These are phyloP conservation scores for Vanderwaltozyma tropicalis DNA, from an alignment of 805 yeast genomes.

Conservation along the genomic window DNA sequence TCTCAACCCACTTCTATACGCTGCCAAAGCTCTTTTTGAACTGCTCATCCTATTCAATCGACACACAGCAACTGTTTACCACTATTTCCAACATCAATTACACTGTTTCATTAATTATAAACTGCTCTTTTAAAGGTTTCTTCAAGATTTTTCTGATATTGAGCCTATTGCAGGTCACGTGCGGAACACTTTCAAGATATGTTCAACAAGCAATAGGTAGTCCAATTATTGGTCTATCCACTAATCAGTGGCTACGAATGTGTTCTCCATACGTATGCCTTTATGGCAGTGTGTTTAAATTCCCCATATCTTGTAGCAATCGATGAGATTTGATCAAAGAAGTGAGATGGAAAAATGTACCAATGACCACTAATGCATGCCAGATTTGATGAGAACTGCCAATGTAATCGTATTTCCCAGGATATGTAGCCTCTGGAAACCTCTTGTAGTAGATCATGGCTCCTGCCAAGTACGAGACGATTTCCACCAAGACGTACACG, in stretches of 20 bases:
- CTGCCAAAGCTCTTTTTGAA: conserved; percentile 31
- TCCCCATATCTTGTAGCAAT: too few species aligned
- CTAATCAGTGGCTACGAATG: too few species aligned
- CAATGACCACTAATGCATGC: conserved; percentile 65
- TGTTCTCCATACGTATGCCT: too few species aligned
- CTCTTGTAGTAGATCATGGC: conserved; percentile 70
- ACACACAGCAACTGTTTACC: background rate
- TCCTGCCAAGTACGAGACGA: conserved; percentile 62
- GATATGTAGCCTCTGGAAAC: conserved; percentile 59
- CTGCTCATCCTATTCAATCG: background rate
- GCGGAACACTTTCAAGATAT: too few species aligned
- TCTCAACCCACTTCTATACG: conserved; percentile 57
- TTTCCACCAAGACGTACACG: conserved; percentile 53
- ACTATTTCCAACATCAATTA: too few species aligned
- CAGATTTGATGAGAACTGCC: conserved; percentile 83
- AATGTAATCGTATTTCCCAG: conserved; percentile 54
- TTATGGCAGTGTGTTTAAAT: too few species aligned
- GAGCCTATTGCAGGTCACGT: too few species aligned
- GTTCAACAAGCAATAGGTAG: too few species aligned
- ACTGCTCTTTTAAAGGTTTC: too few species aligned
- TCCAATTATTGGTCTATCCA: too few species aligned
- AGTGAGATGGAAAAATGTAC: conserved; percentile 52
- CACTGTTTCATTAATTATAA: too few species aligned
- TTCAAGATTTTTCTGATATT: too few species aligned
- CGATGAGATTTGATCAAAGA: background rate